Evolutionary conservation across 805 yeast species (phyloP).

Genomic region (Candida sphagnicola): DNA sequence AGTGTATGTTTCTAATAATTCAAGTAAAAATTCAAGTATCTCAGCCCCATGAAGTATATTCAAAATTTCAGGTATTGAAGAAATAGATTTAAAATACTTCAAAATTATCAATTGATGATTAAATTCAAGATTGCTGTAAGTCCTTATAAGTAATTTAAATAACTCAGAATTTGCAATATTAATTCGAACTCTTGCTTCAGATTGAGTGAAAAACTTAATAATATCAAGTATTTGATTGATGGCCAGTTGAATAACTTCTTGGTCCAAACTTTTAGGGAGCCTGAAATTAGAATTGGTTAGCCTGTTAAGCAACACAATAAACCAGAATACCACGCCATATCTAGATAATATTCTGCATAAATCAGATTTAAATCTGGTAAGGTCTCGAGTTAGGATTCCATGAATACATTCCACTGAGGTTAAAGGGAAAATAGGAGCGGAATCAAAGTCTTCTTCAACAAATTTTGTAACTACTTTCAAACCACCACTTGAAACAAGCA

Average conservation of each 20-base stretch:
- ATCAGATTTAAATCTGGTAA: slow-evolving; percentile 38
- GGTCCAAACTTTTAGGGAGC: slow-evolving; percentile 2
- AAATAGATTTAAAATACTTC: slow-evolving; percentile 42
- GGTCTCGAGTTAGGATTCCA: slow-evolving; percentile 29
- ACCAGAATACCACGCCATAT: slow-evolving; percentile 41
- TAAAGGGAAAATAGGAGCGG: slow-evolving; percentile 33
- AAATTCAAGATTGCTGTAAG: slow-evolving; percentile 27
- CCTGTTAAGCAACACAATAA: slow-evolving; percentile 35
- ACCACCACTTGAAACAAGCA: slow-evolving; percentile 46
- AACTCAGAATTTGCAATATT: slow-evolving; percentile 35
- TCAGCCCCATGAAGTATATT: slow-evolving; percentile 34
- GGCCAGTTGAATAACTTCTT: slow-evolving; percentile 4
- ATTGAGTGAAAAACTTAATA: slow-evolving; percentile 39
- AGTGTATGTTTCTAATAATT: slow-evolving; percentile 21
- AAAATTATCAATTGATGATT: slow-evolving; percentile 36
- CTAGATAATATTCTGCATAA: slow-evolving; percentile 39
- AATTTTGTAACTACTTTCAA: slow-evolving; percentile 40
- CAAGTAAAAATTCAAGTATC: slow-evolving; percentile 41
- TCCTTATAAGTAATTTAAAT: slow-evolving; percentile 39
- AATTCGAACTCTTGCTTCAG: slow-evolving; percentile 42
- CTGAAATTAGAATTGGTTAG: slow-evolving; percentile 16
- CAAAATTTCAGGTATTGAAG: slow-evolving; percentile 31
- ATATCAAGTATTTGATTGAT: slow-evolving; percentile 34
- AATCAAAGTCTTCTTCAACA: slow-evolving; percentile 43
- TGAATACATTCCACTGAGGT: slow-evolving; percentile 35